Evolutionary conservation across 352 stramenopile genomes (phyloP).

Genomic region (Phytophthora fragariaefolia): DNA sequence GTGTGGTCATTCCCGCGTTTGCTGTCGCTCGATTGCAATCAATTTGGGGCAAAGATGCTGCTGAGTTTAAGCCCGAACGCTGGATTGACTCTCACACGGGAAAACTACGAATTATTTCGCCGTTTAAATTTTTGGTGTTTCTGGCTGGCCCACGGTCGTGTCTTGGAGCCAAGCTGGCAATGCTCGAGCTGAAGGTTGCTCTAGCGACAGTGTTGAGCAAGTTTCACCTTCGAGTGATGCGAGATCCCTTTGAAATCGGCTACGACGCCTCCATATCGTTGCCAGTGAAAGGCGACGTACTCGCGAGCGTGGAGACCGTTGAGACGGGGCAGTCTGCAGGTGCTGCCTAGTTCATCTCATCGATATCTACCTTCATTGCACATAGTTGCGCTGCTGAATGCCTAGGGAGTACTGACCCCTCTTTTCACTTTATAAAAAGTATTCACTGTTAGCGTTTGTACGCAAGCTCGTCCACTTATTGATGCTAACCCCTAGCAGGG

Average conservation of each 20-base stretch:
- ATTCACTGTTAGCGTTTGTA: slow-evolving; percentile 1
- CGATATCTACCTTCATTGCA: too few species aligned
- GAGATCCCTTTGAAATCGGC: slow-evolving; percentile 41
- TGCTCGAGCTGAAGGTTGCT: slow-evolving; percentile 70
- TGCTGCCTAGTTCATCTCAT: slow-evolving; percentile 29
- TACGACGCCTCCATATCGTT: slow-evolving; percentile 54
- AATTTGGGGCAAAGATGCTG: slow-evolving; percentile 70
- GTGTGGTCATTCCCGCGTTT: slow-evolving; percentile 63
- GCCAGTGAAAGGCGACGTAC: slow-evolving; percentile 45
- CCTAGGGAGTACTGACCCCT: neutral
- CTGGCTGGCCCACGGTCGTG: slow-evolving; percentile 68
- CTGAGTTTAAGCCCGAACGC: slow-evolving; percentile 71
- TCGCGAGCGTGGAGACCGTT: slow-evolving; percentile 31
- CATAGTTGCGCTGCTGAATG: neutral
- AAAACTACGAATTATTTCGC: slow-evolving; percentile 49
- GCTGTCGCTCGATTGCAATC: slow-evolving; percentile 55
- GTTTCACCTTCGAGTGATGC: slow-evolving; percentile 34
- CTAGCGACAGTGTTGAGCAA: slow-evolving; percentile 51
- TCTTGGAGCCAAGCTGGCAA: slow-evolving; percentile 60
- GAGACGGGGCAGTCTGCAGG: slow-evolving; percentile 21
- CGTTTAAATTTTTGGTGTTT: slow-evolving; percentile 77
- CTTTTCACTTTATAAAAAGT: slow-evolving; percentile 1
- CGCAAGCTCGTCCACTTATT: slow-evolving; percentile 5
- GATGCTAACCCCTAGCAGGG: too few species aligned
- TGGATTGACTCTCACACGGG: slow-evolving; percentile 57